These are phyloP conservation scores for Catenaria anguillulae DNA, from an alignment of 371 early-diverging fungal species.

Conservation along the genomic window DNA sequence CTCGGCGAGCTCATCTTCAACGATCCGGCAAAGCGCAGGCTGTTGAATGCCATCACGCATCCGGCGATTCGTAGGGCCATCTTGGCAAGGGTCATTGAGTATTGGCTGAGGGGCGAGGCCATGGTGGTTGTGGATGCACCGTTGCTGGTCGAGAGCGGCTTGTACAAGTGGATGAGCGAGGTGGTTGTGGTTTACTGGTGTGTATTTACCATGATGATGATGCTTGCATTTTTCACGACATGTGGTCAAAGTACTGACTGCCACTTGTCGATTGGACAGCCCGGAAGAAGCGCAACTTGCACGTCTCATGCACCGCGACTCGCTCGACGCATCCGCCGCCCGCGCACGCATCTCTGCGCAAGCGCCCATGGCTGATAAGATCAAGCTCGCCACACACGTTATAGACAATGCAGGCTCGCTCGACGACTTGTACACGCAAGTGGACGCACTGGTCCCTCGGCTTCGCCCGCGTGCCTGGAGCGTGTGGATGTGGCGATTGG, in stretches of 20 bases:
- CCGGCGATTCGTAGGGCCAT: slow-evolving; percentile 69
- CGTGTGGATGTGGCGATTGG: neutral
- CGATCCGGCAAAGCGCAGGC: slow-evolving; percentile 47
- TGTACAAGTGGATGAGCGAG: slow-evolving; percentile 51
- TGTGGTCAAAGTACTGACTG: no score
- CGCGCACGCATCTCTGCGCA: slow-evolving; percentile 63
- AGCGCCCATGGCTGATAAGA: slow-evolving; percentile 61
- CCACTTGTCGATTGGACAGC: slow-evolving; percentile 23
- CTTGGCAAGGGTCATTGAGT: slow-evolving; percentile 42
- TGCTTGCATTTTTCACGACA: no score
- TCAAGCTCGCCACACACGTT: slow-evolving; percentile 55
- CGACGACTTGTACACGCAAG: slow-evolving; percentile 41
- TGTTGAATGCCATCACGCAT: slow-evolving; percentile 71
- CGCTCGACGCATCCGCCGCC: slow-evolving; percentile 43
- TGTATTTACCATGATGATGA: no score
- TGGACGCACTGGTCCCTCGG: slow-evolving; percentile 15
- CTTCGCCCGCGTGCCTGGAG: neutral
- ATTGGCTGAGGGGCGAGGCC: slow-evolving; percentile 49
- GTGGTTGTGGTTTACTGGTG: slow-evolving; percentile 73
- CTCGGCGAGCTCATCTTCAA: slow-evolving; percentile 66
- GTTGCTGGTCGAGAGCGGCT: slow-evolving; percentile 65
- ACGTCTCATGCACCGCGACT: slow-evolving; percentile 59
- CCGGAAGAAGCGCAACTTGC: slow-evolving; percentile 52
- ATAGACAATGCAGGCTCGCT: slow-evolving; percentile 65
- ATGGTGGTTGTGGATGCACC: slow-evolving; percentile 84